Evolutionary conservation across 2,329 filamentous ascomycete species (phyloP).

Genomic region (Calonectria crousiana): DNA sequence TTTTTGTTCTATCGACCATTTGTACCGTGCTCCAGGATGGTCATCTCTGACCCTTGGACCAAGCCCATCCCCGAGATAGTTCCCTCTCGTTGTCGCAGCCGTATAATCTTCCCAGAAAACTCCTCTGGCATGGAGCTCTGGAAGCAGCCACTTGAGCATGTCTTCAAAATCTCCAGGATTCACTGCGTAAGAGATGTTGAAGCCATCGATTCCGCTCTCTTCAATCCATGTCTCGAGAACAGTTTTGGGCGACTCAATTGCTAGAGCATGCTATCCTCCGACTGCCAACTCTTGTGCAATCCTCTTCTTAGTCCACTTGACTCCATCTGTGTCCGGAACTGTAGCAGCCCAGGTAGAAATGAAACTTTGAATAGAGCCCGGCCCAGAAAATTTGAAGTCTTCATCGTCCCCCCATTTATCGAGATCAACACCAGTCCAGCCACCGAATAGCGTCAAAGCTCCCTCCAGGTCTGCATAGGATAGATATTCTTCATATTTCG

Average conservation of each 20-base stretch:
- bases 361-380: constrained; percentile 51
- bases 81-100: neutral
- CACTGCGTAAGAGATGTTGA: constrained; percentile 29
- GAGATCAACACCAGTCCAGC: constrained; percentile 59
- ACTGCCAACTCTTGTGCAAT: constrained; percentile 67
- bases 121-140: neutral
- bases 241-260: constrained; percentile 25
- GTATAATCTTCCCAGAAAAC: constrained; percentile 8
- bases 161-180: constrained; percentile 29
- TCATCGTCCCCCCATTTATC: constrained; percentile 53
- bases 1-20: neutral
- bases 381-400: constrained; percentile 56
- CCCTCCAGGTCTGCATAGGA: constrained; percentile 59
- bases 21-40: neutral
- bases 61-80: neutral
- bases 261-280: constrained; percentile 49
- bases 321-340: constrained; percentile 18
- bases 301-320: constrained; percentile 67
- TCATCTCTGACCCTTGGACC: constrained; percentile 7
- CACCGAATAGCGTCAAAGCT: constrained; percentile 58
- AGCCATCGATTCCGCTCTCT: constrained; percentile 28
- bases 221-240: constrained; percentile 31
- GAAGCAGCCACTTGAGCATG: constrained; percentile 12
- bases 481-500: constrained; percentile 55
- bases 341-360: constrained; percentile 22